phyloP scores from a whole-genome alignment of 345 rosid species.

The Hibiscus trionum region DNA sequence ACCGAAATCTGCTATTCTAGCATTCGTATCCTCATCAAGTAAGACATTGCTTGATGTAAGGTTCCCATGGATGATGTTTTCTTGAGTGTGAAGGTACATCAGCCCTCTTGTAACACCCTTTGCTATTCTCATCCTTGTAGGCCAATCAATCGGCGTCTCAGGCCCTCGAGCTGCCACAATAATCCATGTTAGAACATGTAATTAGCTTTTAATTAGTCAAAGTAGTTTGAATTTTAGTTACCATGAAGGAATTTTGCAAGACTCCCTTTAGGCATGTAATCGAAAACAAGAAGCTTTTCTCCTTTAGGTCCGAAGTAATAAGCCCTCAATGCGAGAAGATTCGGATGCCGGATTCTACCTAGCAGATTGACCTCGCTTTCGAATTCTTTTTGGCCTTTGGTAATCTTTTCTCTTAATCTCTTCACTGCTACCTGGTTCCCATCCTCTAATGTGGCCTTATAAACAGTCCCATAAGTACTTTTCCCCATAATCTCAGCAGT shows the following conservation, averaged over 20 bases:
- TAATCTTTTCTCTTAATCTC: slow-evolving; percentile 80
- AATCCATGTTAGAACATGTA: background rate
- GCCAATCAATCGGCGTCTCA: slow-evolving; percentile 57
- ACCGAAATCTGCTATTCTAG: slow-evolving; percentile 70
- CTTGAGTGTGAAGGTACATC: slow-evolving; percentile 59
- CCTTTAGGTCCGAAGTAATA: slow-evolving; percentile 95
- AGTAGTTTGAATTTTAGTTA: slow-evolving; percentile 20
- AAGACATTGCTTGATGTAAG: slow-evolving; percentile 14
- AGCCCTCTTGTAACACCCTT: slow-evolving; percentile 67
- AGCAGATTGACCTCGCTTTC: slow-evolving; percentile 62
- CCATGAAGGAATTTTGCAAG: slow-evolving; percentile 87
- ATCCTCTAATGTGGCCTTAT: slow-evolving; percentile 90
- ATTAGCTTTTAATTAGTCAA: slow-evolving; percentile 15
- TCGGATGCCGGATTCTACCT: slow-evolving; percentile 74
- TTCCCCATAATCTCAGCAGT: slow-evolving; percentile 98
- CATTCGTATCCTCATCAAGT: slow-evolving; percentile 45
- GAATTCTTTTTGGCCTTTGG: slow-evolving; percentile 75
- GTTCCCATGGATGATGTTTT: slow-evolving; percentile 25
- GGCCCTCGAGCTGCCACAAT: slow-evolving; percentile 69
- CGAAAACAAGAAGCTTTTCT: slow-evolving; percentile 92
- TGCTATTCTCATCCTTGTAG: slow-evolving; percentile 14
- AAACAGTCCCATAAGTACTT: slow-evolving; percentile 86
- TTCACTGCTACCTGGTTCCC: slow-evolving; percentile 92
- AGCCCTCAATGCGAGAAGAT: slow-evolving; percentile 77
- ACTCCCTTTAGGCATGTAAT: slow-evolving; percentile 85